phyloP scores from a whole-genome alignment of 768 basidiomycete species.

The Suillus placidus region DNA sequence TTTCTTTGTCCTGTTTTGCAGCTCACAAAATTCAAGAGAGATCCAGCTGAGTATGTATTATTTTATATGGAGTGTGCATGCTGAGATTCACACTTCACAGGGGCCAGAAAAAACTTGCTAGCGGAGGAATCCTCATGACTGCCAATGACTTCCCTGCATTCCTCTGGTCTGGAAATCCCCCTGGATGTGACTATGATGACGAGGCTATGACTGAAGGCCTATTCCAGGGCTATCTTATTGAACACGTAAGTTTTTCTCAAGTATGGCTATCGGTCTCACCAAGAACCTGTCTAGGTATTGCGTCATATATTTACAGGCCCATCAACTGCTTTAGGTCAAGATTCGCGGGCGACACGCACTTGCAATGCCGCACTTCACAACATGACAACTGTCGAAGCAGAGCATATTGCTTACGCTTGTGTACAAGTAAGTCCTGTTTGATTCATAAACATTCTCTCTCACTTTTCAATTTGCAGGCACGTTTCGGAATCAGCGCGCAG shows the following conservation, averaged over 20 bases:
- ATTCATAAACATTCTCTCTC: background rate
- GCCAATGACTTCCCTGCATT: constrained; percentile 7
- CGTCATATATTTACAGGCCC: constrained; percentile 15
- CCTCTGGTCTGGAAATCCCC: constrained; percentile 8
- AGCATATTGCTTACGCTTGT: constrained; percentile 12
- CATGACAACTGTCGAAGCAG: constrained; percentile 8
- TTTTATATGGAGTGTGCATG: background rate
- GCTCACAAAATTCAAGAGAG: background rate
- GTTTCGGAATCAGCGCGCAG: constrained; percentile 12
- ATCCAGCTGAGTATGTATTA: constrained; percentile 8
- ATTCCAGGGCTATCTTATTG: background rate
- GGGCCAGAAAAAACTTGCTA: background rate
- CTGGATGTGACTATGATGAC: constrained; percentile 10
- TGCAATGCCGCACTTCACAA: constrained; percentile 5
- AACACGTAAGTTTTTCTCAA: constrained; percentile 1
- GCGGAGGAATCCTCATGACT: background rate
- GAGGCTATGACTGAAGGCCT: background rate
- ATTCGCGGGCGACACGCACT: background rate
- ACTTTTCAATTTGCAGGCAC: constrained; percentile 6
- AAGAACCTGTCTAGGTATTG: constrained; percentile 3
- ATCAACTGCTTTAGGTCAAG: constrained; percentile 6
- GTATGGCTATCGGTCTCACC: background rate
- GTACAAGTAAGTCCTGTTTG: constrained; percentile 9
- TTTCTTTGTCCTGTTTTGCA: background rate
- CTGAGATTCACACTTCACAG: background rate